phyloP scores from a whole-genome alignment of 2,329 filamentous ascomycete species.

The Seiridium cupressi region DNA sequence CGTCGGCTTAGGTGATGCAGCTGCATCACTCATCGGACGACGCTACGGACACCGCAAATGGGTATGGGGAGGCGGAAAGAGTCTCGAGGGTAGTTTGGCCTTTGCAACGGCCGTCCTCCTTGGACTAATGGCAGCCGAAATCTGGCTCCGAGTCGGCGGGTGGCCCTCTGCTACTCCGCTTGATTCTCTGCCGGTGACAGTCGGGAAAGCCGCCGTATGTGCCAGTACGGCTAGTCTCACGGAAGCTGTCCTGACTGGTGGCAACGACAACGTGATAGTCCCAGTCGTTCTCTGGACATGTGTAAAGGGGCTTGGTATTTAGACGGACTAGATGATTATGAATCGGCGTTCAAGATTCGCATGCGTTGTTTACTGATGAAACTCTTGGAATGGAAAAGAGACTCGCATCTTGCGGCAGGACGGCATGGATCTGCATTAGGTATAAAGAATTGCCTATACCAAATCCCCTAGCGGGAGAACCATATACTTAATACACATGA shows the following conservation, averaged over 20 bases:
- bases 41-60: conserved; percentile 86
- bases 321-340: conserved; percentile 12
- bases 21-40: conserved; percentile 84
- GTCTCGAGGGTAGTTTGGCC: conserved; percentile 80
- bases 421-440: too few relatives aligned
- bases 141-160: conserved; percentile 74
- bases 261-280: conserved; percentile 97
- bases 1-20: conserved; percentile 92
- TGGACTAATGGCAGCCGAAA: conserved; percentile 68
- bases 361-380: neutral
- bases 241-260: conserved; percentile 91
- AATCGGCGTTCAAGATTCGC: neutral
- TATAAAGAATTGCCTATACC: too few relatives aligned
- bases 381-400: neutral
- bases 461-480: too few relatives aligned
- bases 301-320: conserved; percentile 72
- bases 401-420: neutral
- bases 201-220: conserved; percentile 70
- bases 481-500: too few relatives aligned
- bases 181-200: conserved; percentile 63
- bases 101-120: conserved; percentile 78
- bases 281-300: conserved; percentile 91
- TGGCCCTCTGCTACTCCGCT: conserved; percentile 73
- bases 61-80: conserved; percentile 97
- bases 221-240: conserved; percentile 83